Conservation (phyloP, 140 eudicot genomes). For the Anethum foeniculum region DNA sequence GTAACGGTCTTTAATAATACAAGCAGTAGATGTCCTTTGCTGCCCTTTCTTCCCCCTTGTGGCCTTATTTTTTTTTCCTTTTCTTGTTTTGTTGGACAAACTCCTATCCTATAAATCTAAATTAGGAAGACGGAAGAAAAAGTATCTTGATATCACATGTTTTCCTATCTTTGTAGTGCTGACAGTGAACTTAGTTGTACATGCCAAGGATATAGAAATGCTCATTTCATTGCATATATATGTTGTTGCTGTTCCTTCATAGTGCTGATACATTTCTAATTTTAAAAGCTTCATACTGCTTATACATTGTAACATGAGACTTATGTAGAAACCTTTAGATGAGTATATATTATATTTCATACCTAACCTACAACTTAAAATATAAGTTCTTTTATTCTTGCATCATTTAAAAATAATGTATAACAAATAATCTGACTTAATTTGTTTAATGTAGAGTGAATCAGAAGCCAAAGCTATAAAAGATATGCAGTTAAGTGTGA, state of each 20-base stretch:
- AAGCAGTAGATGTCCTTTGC: background rate
- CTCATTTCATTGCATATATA: background rate
- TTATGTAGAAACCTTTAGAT: background rate
- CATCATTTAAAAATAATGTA: background rate
- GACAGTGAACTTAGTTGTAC: background rate
- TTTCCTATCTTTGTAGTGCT: background rate
- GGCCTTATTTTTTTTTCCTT: background rate
- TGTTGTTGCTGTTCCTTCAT: background rate
- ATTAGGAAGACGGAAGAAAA: background rate
- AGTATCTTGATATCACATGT: background rate
- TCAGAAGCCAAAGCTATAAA: slow-evolving; percentile 48
- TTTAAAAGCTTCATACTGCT: background rate
- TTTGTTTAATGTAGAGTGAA: slow-evolving; percentile 38
- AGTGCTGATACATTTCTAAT: background rate
- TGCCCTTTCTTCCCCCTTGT: background rate
- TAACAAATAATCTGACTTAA: background rate
- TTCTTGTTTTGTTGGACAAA: background rate
- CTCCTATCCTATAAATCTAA: background rate
- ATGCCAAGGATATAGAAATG: background rate
- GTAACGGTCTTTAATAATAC: background rate
- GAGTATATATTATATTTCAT: slow-evolving; percentile 2
- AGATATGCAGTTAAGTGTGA: slow-evolving; percentile 59
- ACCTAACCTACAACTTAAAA: background rate
- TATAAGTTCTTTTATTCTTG: background rate
- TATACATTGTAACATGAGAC: background rate